Base-by-base conservation (phyloP, 768 basidiomycete species). In the Lentinula lateritia region DNA sequence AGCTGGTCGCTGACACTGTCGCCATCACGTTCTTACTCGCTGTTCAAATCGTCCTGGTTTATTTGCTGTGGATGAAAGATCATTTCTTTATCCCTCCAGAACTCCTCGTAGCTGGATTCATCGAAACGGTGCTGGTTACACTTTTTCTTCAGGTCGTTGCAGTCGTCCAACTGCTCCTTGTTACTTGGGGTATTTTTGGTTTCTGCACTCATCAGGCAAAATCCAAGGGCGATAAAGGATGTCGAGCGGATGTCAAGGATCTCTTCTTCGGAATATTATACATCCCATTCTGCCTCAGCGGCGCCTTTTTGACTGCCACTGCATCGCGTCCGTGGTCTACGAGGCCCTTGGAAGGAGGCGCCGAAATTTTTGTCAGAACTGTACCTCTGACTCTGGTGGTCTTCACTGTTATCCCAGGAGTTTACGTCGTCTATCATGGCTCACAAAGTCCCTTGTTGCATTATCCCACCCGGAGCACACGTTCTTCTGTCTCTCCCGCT, bases 41-140 rank as follows among this genome's bases (percentile, higher is more conserved):
- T 9, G 28, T 43, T 6, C 56, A 58, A 23, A 15, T 58, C 56
- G 56, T n/a, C 16, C 23, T 58, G 5, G 13, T 58, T 9, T 58
- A 43, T 20, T 23, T 58, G 32, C 28, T 58, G 10, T 58, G 42
- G 42, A 34, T 32, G 20, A 58, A 58, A 42, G 45, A 43, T 34
- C 23, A 13, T 34, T 43, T 43, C 56, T 58, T 46, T n/a, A 28
- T 58, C n/a, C 56, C 56, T 36, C 41, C 56, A 23, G 56, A 58
- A 15, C 28, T 58, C 1, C 45, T 58, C 34, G 23, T 46, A 16
- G 42, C 28, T 15, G 56, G 42, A n/a, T 58, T 58, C 34, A 46
- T 58, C 1, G 43, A 45, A 46, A 58, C 39, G 38, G 35, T 58
- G n/a, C 23, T 58, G 45, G 41, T 58, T 16, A 58, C 56, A 36